Conservation (phyloP, 345 rosid genomes). For the Eucalyptus cloeziana region DNA sequence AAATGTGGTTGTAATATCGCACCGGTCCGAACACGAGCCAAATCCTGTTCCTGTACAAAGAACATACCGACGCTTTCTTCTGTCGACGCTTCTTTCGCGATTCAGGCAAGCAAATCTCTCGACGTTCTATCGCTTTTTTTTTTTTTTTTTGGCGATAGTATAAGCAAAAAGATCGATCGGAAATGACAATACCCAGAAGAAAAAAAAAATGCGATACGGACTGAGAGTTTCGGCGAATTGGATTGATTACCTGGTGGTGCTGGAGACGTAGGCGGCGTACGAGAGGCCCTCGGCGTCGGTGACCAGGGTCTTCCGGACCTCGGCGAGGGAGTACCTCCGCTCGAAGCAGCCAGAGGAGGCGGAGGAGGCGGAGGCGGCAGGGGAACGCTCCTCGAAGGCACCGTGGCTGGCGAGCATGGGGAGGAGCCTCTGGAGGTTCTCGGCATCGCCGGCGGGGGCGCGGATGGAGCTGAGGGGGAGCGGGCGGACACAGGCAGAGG, state of each 20-base stretch:
- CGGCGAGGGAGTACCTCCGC: conserved; percentile 54
- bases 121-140: not conserved
- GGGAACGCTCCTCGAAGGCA: conserved; percentile 48
- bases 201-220: too few species aligned
- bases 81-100: not conserved
- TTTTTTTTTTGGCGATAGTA: not conserved
- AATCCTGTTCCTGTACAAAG: not conserved
- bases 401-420: conserved; percentile 70
- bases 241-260: conserved; percentile 59
- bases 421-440: conserved; percentile 71
- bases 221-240: not conserved
- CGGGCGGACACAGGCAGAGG: conserved; percentile 1
- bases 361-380: not conserved
- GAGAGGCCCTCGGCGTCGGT: conserved; percentile 62
- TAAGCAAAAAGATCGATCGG: not conserved
- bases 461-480: not conserved
- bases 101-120: not conserved
- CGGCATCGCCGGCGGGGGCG: conserved; percentile 30
- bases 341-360: not conserved
- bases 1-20: not conserved
- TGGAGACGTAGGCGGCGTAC: conserved; percentile 77
- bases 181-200: not conserved
- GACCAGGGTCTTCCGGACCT: conserved; percentile 63
- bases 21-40: not conserved
- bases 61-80: not conserved